Conservation (phyloP, 2,329 filamentous ascomycete species). For the Sclerotinia trifoliorum region DNA sequence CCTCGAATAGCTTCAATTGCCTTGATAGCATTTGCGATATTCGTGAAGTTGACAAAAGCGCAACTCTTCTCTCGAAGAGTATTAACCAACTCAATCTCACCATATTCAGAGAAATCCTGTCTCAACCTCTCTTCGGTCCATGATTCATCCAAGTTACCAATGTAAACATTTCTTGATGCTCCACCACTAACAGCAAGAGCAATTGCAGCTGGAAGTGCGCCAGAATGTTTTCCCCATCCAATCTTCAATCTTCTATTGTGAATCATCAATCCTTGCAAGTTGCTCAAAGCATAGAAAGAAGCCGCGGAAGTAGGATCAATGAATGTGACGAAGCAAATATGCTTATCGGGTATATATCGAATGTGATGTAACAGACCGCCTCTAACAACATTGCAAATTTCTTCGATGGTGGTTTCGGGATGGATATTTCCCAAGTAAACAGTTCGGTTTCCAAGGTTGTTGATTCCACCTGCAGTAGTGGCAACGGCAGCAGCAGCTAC, state of each 20-base stretch:
- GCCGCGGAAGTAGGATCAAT: conserved; percentile 97
- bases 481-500: conserved; percentile 95
- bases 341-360: conserved; percentile 98
- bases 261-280: conserved; percentile 97
- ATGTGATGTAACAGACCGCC: conserved; percentile 96
- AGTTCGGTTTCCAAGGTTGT: conserved; percentile 95
- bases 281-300: conserved; percentile 96
- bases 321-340: conserved; percentile 99
- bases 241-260: conserved; percentile 98
- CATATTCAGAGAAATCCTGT: conserved; percentile 95
- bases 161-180: conserved; percentile 97
- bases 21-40: conserved; percentile 99
- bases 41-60: conserved; percentile 99
- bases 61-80: conserved; percentile 97
- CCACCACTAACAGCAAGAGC: conserved; percentile 93
- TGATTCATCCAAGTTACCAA: conserved; percentile 94
- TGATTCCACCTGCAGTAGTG: conserved; percentile 92
- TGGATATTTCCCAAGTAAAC: conserved; percentile 99
- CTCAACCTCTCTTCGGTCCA: conserved; percentile 95
- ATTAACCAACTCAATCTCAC: conserved; percentile 97
- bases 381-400: conserved; percentile 98
- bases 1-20: conserved; percentile 94
- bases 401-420: conserved; percentile 96
- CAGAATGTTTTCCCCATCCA: conserved; percentile 98
- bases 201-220: conserved; percentile 91